Evolutionary conservation across 2,329 filamentous ascomycete species (phyloP), one percentile per base, ranked within the genome.

Genomic region (Aspergillus tamarii): DNA sequence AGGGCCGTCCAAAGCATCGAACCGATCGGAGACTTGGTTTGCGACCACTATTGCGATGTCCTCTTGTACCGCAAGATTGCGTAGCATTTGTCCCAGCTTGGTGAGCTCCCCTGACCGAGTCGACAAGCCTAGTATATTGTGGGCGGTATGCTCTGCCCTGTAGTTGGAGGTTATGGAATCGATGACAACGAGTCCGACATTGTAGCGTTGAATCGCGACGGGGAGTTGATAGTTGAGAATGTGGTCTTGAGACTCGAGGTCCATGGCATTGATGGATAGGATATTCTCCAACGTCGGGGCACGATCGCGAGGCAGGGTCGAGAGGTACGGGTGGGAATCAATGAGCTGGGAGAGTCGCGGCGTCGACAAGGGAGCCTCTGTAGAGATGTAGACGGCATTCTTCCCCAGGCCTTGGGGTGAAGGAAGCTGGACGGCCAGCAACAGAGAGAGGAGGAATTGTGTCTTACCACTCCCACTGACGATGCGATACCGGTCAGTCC

Each of bases 151-250:
- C 77, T 98, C 94, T 57, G 92, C 94, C 67, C 95, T 90, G 78
- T 95, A 99, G 79, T 99, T 99, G 64, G 95, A 93, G 0, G 95
- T 94, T 32, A 99, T 90, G 6, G 92, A 96, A 80, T 99, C 95
- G 36, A 99, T 81, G 16, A 98, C 85, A 1, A 99, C 80, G 1
- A 99, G 85, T 2, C 94, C 93, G 59, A 97, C 84, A 65, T 89
- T 85, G 76, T 92, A 88, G 54, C 91, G 87, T 67, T 86, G 82
- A 23, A 97, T 88, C 32, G 93, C 89, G 21, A 97, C 90, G 1
- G 95, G 95, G 7, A 98, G 89, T 77, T 99, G 95, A 78, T 92
- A 98, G 67, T 89, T 89, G 30, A 98, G 83, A 73, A 99, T 97
- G 79, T 98, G 94, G 64, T 98, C 94, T 79, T 99, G 95, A 0